phyloP scores from a whole-genome alignment of 148 eudicot genomes.

The Dianthus caryophyllus region DNA sequence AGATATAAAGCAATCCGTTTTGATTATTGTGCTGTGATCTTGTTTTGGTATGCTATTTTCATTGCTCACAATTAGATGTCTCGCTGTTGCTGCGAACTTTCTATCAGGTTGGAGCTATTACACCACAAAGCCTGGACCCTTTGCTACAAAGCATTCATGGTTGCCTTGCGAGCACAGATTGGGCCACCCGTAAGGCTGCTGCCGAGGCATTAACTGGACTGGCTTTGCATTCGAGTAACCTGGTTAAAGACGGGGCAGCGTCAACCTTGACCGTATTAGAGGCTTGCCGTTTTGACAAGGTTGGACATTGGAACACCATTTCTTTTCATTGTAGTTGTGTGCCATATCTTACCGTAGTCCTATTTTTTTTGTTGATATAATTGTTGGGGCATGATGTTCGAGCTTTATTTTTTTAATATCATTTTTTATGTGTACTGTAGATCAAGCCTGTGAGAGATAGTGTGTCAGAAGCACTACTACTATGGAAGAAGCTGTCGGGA shows the following conservation, averaged over 20 bases:
- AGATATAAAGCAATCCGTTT: not conserved
- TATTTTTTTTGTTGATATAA: not conserved
- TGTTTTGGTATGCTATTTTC: not conserved
- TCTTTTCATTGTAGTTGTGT: not conserved
- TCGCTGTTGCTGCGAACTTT: constrained; percentile 16
- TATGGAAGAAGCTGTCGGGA: constrained; percentile 79
- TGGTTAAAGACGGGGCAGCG: constrained; percentile 54
- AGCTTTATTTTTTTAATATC: too few species aligned
- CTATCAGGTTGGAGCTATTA: constrained; percentile 76
- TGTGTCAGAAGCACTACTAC: constrained; percentile 80
- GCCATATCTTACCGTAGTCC: not conserved
- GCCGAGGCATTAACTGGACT: constrained; percentile 72
- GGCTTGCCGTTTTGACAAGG: constrained; percentile 93
- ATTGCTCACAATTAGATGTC: not conserved
- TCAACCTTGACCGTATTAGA: constrained; percentile 71
- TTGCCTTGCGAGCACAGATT: constrained; percentile 80
- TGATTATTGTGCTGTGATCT: not conserved
- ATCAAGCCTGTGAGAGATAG: constrained; percentile 98
- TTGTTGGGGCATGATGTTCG: too few species aligned
- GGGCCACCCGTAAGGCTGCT: constrained; percentile 98
- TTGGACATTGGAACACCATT: constrained; percentile 16
- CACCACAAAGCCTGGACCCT: constrained; percentile 70
- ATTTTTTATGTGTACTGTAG: constrained; percentile 27
- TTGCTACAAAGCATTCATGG: constrained; percentile 79
- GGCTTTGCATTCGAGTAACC: constrained; percentile 68